phyloP scores from a whole-genome alignment of 108 stramenopile genomes.

The Skeletonema marinoi region DNA sequence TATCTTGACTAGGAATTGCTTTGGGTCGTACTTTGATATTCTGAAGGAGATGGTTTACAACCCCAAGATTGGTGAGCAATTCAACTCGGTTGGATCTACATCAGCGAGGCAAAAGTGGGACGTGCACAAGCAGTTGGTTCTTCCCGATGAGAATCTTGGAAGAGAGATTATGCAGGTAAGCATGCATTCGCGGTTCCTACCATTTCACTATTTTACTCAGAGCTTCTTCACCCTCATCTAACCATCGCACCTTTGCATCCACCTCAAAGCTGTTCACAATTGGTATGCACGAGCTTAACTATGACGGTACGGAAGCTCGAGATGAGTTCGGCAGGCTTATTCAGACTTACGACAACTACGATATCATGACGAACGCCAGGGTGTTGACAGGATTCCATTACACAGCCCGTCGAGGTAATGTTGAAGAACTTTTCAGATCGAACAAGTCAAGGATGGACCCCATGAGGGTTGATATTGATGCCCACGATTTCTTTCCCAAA shows the following conservation, averaged over 20 bases:
- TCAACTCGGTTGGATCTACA: constrained; percentile 49
- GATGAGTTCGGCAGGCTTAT: constrained; percentile 37
- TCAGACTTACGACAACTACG: constrained; percentile 49
- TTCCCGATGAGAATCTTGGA: constrained; percentile 63
- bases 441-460: constrained; percentile 52
- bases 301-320: constrained; percentile 48
- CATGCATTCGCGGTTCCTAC: background rate
- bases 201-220: background rate
- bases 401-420: constrained; percentile 41
- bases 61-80: constrained; percentile 59
- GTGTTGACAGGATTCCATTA: constrained; percentile 55
- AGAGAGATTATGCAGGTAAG: constrained; percentile 59
- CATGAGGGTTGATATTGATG: constrained; percentile 42
- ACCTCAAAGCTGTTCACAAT: constrained; percentile 22
- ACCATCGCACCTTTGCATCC: background rate
- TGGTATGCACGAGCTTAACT: constrained; percentile 49
- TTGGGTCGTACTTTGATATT: constrained; percentile 60
- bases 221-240: background rate
- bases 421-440: constrained; percentile 46
- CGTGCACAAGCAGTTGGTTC: constrained; percentile 15
- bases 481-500: constrained; percentile 60
- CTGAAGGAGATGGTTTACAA: constrained; percentile 57
- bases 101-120: constrained; percentile 32
- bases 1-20: constrained; percentile 64
- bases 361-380: constrained; percentile 49